Evolutionary conservation across 2,329 filamentous ascomycete species (phyloP), one percentile per base, ranked within the genome.

Genomic region (Beauveria sp.): DNA sequence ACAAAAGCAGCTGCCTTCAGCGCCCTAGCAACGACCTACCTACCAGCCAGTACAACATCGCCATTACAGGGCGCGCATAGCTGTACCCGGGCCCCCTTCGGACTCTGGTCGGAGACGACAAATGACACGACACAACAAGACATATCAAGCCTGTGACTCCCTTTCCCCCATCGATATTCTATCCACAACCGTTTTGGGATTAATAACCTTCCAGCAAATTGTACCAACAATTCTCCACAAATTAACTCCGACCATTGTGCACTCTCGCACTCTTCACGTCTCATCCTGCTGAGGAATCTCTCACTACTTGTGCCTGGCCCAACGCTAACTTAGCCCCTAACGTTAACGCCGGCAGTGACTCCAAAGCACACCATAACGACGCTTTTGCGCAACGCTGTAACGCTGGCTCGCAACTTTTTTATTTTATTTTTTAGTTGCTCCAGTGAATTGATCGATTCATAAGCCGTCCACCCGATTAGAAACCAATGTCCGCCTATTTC

Each of bases 401-500:
- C 28, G 8, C 55, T 18, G n/a, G n/a, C 51, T 47, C 6, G 22
- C 24, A 22, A 22, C 16, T 8, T 7, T 46, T 28, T 7, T 22
- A 6, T 22, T 16, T 22, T 18, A 1, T 30, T 14, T 37, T n/a
- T 52, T 37, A 52, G 48, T 40, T 22, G n/a, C 3, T 41, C 14
- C n/a, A 18, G 18, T 28, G 8, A 16, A 37, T 37, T 16, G 5
- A 22, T 47, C n/a, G 56, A 59, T 59, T 59, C 40, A 51, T 59
- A 59, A 59, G 43, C 56, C 6, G 22, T 7, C 20, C 34, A 5
- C 47, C 41, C 48, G 56, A 40, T 59, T 59, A 53, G 56, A 59
- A 59, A 59, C 56, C 44, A 12, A 53, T 59, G 48, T 59, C 56
- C 56, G 56, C 16, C 24, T 53, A 59, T 30, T n/a, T 48, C 44